phyloP scores from a whole-genome alignment of 1,139 yeast species.

The Casaregolazyma suthepensis region DNA sequence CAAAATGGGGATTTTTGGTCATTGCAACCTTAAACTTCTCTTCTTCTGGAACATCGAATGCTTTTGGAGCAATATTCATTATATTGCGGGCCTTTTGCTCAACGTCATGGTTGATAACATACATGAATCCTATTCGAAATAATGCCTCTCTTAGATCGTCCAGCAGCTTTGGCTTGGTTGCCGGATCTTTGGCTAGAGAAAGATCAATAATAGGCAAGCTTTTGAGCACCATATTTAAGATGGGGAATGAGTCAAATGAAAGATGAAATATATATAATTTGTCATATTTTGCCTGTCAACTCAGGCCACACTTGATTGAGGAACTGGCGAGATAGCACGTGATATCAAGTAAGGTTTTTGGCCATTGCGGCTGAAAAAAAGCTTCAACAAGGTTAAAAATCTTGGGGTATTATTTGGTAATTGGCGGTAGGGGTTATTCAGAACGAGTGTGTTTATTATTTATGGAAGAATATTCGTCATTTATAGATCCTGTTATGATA shows the following conservation, averaged over 20 bases:
- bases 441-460: too few species aligned
- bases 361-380: background rate
- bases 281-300: background rate
- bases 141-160: constrained; percentile 46
- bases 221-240: constrained; percentile 16
- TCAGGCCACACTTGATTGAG: background rate
- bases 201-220: constrained; percentile 31
- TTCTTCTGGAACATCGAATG: constrained; percentile 48
- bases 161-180: constrained; percentile 42
- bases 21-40: constrained; percentile 51
- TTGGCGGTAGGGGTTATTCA: too few species aligned
- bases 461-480: too few species aligned
- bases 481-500: too few species aligned
- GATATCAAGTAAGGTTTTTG: constrained; percentile 5
- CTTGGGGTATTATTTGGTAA: background rate
- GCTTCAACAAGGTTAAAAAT: background rate
- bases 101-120: constrained; percentile 46
- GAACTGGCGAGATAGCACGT: constrained; percentile 18
- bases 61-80: constrained; percentile 40
- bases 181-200: constrained; percentile 31
- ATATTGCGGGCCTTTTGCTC: constrained; percentile 38
- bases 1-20: constrained; percentile 58
- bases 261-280: background rate
- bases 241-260: background rate
- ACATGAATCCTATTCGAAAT: constrained; percentile 56